Percentiles rank a stretch among this genome's conserved stretches.
phyloP scores from a whole-genome alignment of 1,139 yeast genomes.

The Yamadazyma trypodendri region DNA sequence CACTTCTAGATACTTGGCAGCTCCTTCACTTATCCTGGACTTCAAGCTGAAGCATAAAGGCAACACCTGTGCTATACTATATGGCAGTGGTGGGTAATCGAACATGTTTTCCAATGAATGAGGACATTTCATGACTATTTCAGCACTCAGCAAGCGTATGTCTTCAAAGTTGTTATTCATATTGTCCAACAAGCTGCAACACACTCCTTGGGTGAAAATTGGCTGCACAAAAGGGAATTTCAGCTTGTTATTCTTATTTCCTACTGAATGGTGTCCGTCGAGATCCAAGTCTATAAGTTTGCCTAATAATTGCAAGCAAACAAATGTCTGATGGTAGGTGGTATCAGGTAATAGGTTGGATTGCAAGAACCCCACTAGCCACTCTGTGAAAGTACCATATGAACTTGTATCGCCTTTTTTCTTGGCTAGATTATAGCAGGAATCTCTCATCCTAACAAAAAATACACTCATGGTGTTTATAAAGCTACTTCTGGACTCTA shows the following conservation, averaged over 20 bases:
- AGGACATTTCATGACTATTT: constrained; percentile 30
- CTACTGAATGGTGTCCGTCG: constrained; percentile 33
- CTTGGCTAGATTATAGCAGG: constrained; percentile 33
- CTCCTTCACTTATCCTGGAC: constrained; percentile 80
- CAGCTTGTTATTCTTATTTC: constrained; percentile 8
- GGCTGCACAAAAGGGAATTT: constrained; percentile 20
- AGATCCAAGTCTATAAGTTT: constrained; percentile 56
- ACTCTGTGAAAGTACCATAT: constrained; percentile 40
- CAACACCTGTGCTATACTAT: constrained; percentile 21
- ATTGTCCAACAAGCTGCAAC: constrained; percentile 55
- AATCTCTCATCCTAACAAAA: constrained; percentile 62
- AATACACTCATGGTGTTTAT: constrained; percentile 60
- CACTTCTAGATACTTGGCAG: constrained; percentile 64
- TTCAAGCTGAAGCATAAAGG: constrained; percentile 51
- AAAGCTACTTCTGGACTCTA: constrained; percentile 67
- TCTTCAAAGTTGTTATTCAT: constrained; percentile 75
- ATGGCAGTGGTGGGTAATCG: background rate
- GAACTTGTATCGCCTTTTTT: constrained; percentile 21
- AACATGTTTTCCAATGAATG: background rate
- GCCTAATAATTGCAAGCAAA: constrained; percentile 50
- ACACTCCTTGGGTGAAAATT: constrained; percentile 22
- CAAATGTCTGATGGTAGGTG: constrained; percentile 60
- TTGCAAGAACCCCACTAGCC: constrained; percentile 42
- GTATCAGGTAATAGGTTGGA: constrained; percentile 60
- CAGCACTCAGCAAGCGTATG: constrained; percentile 54